Percentiles rank a stretch among this genome's conserved stretches.
Evolutionary conservation across 129 eudicot species (phyloP).

Genomic region (Flaveria sonorensis): DNA sequence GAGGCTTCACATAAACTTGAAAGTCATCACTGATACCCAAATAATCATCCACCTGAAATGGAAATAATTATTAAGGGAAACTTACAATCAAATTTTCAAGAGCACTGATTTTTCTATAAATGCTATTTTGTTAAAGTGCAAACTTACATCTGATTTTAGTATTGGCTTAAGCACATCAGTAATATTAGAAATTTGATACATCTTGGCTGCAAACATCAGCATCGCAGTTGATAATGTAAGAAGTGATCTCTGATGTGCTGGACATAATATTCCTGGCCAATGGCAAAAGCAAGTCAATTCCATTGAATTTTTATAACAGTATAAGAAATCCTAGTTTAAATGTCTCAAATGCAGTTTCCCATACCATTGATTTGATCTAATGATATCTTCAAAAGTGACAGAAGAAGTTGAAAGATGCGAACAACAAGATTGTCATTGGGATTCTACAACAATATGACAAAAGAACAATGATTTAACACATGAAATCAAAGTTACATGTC

Average conservation of each 20-base stretch:
- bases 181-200: slow-evolving; percentile 70
- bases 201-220: slow-evolving; percentile 83
- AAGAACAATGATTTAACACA: background rate
- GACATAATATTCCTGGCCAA: slow-evolving; percentile 58
- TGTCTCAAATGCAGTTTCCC: slow-evolving; percentile 6
- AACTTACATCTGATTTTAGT: slow-evolving; percentile 67
- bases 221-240: slow-evolving; percentile 73
- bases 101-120: background rate
- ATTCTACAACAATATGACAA: slow-evolving; percentile 52
- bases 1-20: slow-evolving; percentile 78
- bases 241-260: slow-evolving; percentile 76
- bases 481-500: background rate
- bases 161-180: slow-evolving; percentile 53
- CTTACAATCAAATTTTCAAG: background rate
- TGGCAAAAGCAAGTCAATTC: slow-evolving; percentile 3
- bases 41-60: slow-evolving; percentile 70
- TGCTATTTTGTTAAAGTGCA: background rate
- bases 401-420: slow-evolving; percentile 85
- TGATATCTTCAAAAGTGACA: slow-evolving; percentile 67
- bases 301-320: slow-evolving; percentile 10
- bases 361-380: slow-evolving; percentile 64
- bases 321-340: background rate
- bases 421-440: slow-evolving; percentile 54
- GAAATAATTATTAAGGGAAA: slow-evolving; percentile 2
- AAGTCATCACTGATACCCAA: slow-evolving; percentile 75